phyloP scores from a whole-genome alignment of 129 eudicot genomes.

The Dittrichia graveolens region DNA sequence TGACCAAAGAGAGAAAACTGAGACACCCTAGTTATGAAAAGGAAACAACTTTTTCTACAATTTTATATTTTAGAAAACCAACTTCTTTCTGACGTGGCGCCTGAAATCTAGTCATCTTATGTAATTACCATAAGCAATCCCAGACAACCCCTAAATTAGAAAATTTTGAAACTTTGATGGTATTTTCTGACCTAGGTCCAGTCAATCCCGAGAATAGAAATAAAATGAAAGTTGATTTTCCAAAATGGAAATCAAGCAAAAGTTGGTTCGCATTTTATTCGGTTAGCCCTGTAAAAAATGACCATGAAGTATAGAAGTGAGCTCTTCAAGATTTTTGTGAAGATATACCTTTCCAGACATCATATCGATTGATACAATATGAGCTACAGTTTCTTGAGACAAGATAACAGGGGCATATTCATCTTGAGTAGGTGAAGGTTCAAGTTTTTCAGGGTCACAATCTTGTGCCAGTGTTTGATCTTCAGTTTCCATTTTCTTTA shows the following conservation, averaged over 20 bases:
- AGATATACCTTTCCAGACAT: constrained; percentile 97
- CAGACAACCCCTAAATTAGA: too few species aligned
- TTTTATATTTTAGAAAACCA: too few species aligned
- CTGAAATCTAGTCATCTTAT: too few species aligned
- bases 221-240: too few species aligned
- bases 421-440: constrained; percentile 70
- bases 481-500: constrained; percentile 82
- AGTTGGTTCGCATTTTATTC: constrained; percentile 3
- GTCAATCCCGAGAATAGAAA: too few species aligned
- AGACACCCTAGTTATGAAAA: background rate
- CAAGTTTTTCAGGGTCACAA: constrained; percentile 62
- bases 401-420: constrained; percentile 97
- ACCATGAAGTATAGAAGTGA: constrained; percentile 5
- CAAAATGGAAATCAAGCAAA: too few species aligned
- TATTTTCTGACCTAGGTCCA: too few species aligned
- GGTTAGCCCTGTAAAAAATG: background rate
- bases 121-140: too few species aligned
- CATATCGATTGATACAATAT: constrained; percentile 89
- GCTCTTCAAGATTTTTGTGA: too few species aligned
- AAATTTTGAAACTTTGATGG: too few species aligned
- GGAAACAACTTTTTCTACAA: background rate
- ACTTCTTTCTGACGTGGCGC: too few species aligned
- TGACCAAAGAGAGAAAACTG: constrained; percentile 7
- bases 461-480: constrained; percentile 83
- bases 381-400: constrained; percentile 85